Conservation (phyloP, 78 protist genomes). For the Ministeria vibrans region DNA sequence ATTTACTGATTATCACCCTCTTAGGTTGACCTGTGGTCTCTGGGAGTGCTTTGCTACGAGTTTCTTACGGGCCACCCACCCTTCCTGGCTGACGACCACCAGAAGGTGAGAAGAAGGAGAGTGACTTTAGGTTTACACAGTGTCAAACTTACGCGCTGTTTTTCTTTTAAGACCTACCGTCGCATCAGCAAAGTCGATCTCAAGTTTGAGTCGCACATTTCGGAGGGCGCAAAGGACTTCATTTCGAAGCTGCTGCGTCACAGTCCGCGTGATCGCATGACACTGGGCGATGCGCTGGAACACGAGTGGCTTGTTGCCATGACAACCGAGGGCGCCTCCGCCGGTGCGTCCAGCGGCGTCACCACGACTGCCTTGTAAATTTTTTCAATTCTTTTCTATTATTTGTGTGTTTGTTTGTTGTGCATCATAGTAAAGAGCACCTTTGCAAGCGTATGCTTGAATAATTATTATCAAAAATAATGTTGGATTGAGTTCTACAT, state of each 20-base stretch:
- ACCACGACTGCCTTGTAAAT: too few species aligned
- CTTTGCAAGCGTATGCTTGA: too few species aligned
- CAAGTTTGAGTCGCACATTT: constrained; percentile 34
- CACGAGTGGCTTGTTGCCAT: background rate
- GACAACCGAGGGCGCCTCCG: too few species aligned
- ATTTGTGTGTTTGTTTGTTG: too few species aligned
- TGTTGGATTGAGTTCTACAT: too few species aligned
- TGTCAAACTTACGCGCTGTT: constrained; percentile 64
- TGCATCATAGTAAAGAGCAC: too few species aligned
- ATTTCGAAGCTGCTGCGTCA: constrained; percentile 12
- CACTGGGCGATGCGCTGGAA: background rate
- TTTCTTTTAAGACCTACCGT: constrained; percentile 52
- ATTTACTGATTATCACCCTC: background rate
- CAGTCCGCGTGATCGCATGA: background rate
- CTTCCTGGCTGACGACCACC: constrained; percentile 41
- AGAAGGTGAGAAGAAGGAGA: background rate
- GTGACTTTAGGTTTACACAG: background rate
- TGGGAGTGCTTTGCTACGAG: constrained; percentile 86
- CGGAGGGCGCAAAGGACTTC: constrained; percentile 53
- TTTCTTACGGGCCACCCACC: constrained; percentile 84
- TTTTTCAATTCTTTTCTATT: too few species aligned
- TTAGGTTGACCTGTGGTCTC: constrained; percentile 82
- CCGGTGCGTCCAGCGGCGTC: too few species aligned
- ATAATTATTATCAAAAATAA: too few species aligned
- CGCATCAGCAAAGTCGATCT: constrained; percentile 52